These are phyloP conservation scores for Pezicula neosporulosa DNA, from an alignment of 2,329 filamentous ascomycete genomes.

Conservation along the genomic window DNA sequence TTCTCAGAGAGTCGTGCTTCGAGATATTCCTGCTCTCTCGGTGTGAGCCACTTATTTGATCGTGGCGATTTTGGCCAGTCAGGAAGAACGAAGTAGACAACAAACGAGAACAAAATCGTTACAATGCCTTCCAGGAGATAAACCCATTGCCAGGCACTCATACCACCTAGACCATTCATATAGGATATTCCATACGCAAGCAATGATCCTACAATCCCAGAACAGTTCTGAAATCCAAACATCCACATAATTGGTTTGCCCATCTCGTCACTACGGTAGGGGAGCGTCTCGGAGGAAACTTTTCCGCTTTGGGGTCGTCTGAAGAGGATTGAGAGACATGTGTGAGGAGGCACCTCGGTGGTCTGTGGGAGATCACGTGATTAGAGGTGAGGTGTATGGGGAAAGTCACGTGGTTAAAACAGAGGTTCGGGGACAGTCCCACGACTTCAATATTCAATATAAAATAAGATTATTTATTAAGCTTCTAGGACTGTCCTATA, in stretches of 20 bases:
- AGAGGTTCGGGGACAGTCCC: too few relatives aligned
- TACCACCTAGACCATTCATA: constrained; percentile 37
- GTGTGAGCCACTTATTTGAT: constrained; percentile 33
- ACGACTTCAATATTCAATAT: too few relatives aligned
- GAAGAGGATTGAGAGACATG: too few relatives aligned
- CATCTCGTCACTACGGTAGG: constrained; percentile 44
- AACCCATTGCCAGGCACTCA: constrained; percentile 57
- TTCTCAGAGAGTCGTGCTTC: constrained; percentile 35
- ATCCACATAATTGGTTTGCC: constrained; percentile 38
- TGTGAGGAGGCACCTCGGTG: too few relatives aligned
- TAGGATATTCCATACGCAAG: constrained; percentile 47
- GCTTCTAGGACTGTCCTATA: too few relatives aligned
- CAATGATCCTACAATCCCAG: constrained; percentile 36
- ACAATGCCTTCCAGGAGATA: constrained; percentile 41
- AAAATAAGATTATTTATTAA: too few relatives aligned
- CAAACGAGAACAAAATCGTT: constrained; percentile 35
- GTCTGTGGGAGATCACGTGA: too few relatives aligned
- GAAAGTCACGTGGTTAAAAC: too few relatives aligned
- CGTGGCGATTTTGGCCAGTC: constrained; percentile 40
- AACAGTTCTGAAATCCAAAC: constrained; percentile 35
- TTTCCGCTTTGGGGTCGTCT: too few relatives aligned
- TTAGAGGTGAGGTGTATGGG: too few relatives aligned
- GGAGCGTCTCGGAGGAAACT: too few relatives aligned
- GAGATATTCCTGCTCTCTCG: constrained; percentile 36
- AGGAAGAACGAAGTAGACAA: constrained; percentile 36